Evolutionary conservation across 1,284 basidiomycete genomes (phyloP), one percentile per base, ranked within the genome.

Genomic region (Inonotus obliquus): DNA sequence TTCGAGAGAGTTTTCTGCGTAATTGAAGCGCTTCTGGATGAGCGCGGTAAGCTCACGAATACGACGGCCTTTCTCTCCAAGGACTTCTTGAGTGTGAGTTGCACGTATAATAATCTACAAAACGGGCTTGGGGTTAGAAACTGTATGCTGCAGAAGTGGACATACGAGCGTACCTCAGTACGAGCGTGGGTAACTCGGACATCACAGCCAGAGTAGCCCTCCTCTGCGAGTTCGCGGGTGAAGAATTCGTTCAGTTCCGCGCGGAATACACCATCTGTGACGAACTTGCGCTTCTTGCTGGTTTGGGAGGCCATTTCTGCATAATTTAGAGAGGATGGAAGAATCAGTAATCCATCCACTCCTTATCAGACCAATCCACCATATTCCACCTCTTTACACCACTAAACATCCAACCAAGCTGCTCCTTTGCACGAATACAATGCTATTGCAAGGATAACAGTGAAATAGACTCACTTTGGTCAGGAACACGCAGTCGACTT

Each of bases 131-230:
- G 61, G 41, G 64, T 52, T 55, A 48, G 23, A 47, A 35, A 32
- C 35, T 57, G 17, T 45, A 63, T 9, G 41, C 41, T 44, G 17
- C 41, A 21, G 2, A 14, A 13, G 37, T 48, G 41, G 21, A 49
- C 29, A 27, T 17, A 39, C 54, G 54, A 67, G 74, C 60, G 9
- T 70, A 92, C 91, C 81, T 99, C 97, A 70, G 97, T 99, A 73
- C 96, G 92, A 69, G 96, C 95, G 78, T 99, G 97, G 70, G 97
- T 99, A 67, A 98, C 96, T 74, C 97, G 95, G 78, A 99, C 97
- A 81, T 99, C 97, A 77, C 97, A 99, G 65, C 97, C 97, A 77
- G 97, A 98, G 86, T 99, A 99, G 72, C 97, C 97, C 81, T 99
- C 97, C 80, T 97, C 96, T 64, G 96, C 92, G 73, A 99, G 92